Evolutionary conservation across 345 rosid species (phyloP), one percentile per base, ranked within the genome.

Genomic region (Moricandia moricandioides): DNA sequence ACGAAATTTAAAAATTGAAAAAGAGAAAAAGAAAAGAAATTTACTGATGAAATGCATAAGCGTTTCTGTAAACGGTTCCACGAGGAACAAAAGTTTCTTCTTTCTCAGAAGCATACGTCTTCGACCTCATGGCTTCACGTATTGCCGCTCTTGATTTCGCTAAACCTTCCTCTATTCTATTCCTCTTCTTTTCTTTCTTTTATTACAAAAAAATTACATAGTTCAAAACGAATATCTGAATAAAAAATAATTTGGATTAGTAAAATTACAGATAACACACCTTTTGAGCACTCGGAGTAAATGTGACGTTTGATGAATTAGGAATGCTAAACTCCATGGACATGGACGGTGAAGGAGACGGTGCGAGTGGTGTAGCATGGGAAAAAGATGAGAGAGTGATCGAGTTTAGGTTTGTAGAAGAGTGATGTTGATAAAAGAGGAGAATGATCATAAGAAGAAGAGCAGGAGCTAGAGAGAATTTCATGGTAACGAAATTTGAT

Each of bases 31-130:
- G 27, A 14, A 45, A 45, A 18, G 52, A 70, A 67, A 75, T 86
- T 75, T 74, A 85, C 91, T 83, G 89, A 69, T 86, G 86, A 80
- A 89, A 87, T 47, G 89, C 86, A 26, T 77, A 83, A 11, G 85
- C 67, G 70, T 89, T 87, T 73, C 88, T 75, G 76, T 89, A 87
- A 31, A 83, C 74, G 56, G 60, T 49, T 56, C 88, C 88, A 77
- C 80, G 83, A 62, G 89, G 91, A 34, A 84, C 8, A 75, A 82
- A 84, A 12, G 56, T 30, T 58, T 81, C 78, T n/a, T 83, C 69
- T 9, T 76, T 73, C 13, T 80, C 73, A 5, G 86, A 81, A 9
- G 80, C 47, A 69, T 72, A 80, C 39, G 75, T 87, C 54, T 74
- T 81, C 17, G 17, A 49, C 54, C 51, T 79, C 57, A 78, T 45